These are phyloP conservation scores for Neoboletus subvelutipes DNA, from an alignment of 768 basidiomycete genomes.

Conservation along the genomic window DNA sequence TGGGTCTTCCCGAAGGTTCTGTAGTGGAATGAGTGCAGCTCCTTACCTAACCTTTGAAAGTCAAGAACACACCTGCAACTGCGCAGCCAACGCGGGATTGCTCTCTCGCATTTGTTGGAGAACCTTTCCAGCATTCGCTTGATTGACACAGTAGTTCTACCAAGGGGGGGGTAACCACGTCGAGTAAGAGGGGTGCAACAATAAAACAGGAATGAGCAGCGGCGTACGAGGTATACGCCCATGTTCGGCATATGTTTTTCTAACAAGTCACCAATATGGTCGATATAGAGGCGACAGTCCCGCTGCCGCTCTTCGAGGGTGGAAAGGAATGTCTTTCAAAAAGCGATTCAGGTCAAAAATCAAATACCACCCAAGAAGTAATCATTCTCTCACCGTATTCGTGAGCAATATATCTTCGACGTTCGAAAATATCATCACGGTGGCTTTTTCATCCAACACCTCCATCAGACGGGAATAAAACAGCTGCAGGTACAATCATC, in stretches of 20 bases:
- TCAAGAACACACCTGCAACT: conserved; percentile 57
- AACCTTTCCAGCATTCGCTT: conserved; percentile 71
- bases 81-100: conserved; percentile 61
- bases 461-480: conserved; percentile 83
- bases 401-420: conserved; percentile 89
- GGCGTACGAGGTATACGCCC: conserved; percentile 71
- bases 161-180: background rate
- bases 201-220: background rate
- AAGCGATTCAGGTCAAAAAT: background rate
- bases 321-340: conserved; percentile 77
- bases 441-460: conserved; percentile 71
- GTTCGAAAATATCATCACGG: conserved; percentile 86
- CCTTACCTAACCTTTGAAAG: too few species aligned
- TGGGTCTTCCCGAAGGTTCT: conserved; percentile 79
- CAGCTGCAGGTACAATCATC: conserved; percentile 43
- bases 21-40: background rate
- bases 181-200: background rate
- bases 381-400: conserved; percentile 62
- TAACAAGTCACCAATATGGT: conserved; percentile 84
- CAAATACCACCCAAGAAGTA: background rate
- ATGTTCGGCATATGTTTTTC: conserved; percentile 73
- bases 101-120: conserved; percentile 70
- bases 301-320: conserved; percentile 90
- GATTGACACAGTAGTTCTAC: conserved; percentile 90
- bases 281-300: conserved; percentile 87